Percentiles rank a stretch among this genome's conserved stretches.
Evolutionary conservation across 345 rosid genomes (phyloP).

Genomic region (Citrus glauca): DNA sequence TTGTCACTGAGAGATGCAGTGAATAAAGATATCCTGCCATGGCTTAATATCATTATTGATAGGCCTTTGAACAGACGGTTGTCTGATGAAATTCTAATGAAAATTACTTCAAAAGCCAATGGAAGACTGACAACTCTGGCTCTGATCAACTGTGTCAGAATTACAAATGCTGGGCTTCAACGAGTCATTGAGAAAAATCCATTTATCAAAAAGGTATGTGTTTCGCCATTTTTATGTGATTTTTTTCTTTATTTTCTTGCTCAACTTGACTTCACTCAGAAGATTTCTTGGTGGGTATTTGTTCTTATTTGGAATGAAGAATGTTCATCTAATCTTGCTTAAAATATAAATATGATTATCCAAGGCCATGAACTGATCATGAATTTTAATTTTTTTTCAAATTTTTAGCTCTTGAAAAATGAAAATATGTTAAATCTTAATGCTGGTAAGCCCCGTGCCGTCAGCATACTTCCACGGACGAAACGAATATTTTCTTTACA

Average conservation of each 20-base stretch:
- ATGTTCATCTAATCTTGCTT: background rate
- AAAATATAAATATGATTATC: background rate
- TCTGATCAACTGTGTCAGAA: conserved; percentile 39
- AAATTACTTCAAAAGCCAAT: conserved; percentile 43
- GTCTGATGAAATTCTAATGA: conserved; percentile 41
- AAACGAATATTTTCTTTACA: background rate
- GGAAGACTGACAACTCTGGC: conserved; percentile 47
- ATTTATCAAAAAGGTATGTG: conserved; percentile 49
- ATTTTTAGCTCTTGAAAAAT: background rate
- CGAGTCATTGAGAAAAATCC: conserved; percentile 51
- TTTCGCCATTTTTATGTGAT: background rate
- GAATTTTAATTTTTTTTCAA: background rate
- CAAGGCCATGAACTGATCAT: background rate
- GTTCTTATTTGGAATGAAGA: background rate
- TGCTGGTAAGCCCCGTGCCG: background rate
- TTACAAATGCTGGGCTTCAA: conserved; percentile 64
- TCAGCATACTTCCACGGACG: background rate
- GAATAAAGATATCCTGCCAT: conserved; percentile 41
- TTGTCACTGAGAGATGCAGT: conserved; percentile 45
- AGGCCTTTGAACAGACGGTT: conserved; percentile 43
- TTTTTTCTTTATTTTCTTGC: background rate
- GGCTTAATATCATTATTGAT: conserved; percentile 49
- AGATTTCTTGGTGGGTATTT: background rate
- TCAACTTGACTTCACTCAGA: background rate
- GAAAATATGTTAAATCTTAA: background rate